Base-by-base conservation (phyloP, 805 yeast species). In the Kodamaea laetipori region DNA sequence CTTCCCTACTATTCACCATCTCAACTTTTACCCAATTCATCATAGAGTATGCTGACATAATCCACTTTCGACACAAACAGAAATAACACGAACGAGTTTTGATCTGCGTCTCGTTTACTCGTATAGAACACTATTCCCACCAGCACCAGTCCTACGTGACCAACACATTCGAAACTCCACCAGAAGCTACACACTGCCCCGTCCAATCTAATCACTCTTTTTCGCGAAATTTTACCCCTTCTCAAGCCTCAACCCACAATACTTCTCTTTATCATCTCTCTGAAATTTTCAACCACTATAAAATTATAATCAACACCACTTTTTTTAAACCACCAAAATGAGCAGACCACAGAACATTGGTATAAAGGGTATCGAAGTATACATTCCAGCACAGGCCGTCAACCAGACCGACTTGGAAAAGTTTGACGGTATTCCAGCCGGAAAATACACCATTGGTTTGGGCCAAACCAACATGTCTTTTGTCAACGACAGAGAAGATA, bases 401-500 rank as follows among this genome's bases (percentile, higher is more conserved):
- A 84, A 79, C 74, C 98, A 94, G 73, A 72, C 82, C 38, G 98
- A 88, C 44, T 74, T 94, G 54, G 99, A 94, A 68, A 71, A 76
- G 52, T 81, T 71, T 57, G 96, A 90, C 64, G 87, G 86, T 45
- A 90, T 92, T 49, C 80, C 98, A 16, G 73, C 86, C 43, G 99
- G 99, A 48, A 94, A 94, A 68, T 94, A 90, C 78, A 94, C 99
- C 63, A 92, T 94, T 67, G 99, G 99, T 39, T 78, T 94, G 48
- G 99, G 99, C 52, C 99, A 94, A 75, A 92, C 97, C 60, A 89
- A 90, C 69, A 94, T 94, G 99, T 80, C 95, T 13, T 94, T 88
- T 59, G 98, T 94, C 54, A 86, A 92, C 64, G 99, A 94, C 72
- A 83, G 97, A 67, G 98, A 94, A 71, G 99, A 94, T 62, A 90